phyloP scores from a whole-genome alignment of 2,329 filamentous ascomycete species.

The Pseudogymnoascus pannorum region DNA sequence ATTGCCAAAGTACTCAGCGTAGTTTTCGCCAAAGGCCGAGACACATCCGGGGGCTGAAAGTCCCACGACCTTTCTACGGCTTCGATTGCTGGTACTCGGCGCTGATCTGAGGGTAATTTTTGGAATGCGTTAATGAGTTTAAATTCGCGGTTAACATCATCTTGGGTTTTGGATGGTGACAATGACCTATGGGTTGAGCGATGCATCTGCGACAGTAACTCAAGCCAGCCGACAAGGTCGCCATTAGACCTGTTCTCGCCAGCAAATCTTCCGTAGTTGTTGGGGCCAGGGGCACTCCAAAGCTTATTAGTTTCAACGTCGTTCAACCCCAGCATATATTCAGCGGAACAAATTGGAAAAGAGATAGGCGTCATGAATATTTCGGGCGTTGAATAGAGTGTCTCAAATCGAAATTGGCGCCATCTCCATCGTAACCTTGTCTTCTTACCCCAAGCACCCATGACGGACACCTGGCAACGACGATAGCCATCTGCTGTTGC shows the following conservation, averaged over 20 bases:
- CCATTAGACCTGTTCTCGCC: not conserved
- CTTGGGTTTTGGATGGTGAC: not conserved
- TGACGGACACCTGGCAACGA: conserved; percentile 30
- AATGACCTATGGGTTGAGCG: not conserved
- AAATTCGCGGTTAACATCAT: not conserved
- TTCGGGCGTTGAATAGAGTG: conserved; percentile 31
- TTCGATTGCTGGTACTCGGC: conserved; percentile 22
- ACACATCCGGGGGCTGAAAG: conserved; percentile 31
- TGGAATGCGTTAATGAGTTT: not conserved
- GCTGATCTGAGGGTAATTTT: not conserved
- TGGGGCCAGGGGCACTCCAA: not conserved
- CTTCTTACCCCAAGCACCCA: conserved; percentile 28
- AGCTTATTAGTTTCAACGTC: not conserved
- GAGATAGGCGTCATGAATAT: conserved; percentile 22
- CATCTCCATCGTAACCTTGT: conserved; percentile 27
- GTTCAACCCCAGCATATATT: conserved; percentile 12
- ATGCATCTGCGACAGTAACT: not conserved
- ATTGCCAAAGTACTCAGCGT: conserved; percentile 31
- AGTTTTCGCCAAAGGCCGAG: conserved; percentile 30
- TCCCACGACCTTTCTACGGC: conserved; percentile 32
- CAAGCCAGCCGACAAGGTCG: conserved; percentile 1
- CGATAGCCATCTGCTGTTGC: conserved; percentile 33
- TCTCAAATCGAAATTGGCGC: conserved; percentile 32
- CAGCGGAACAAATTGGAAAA: conserved; percentile 10
- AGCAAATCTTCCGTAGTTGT: not conserved